Conservation (phyloP, 768 basidiomycete species). For the Hygrocybe coccinea region DNA sequence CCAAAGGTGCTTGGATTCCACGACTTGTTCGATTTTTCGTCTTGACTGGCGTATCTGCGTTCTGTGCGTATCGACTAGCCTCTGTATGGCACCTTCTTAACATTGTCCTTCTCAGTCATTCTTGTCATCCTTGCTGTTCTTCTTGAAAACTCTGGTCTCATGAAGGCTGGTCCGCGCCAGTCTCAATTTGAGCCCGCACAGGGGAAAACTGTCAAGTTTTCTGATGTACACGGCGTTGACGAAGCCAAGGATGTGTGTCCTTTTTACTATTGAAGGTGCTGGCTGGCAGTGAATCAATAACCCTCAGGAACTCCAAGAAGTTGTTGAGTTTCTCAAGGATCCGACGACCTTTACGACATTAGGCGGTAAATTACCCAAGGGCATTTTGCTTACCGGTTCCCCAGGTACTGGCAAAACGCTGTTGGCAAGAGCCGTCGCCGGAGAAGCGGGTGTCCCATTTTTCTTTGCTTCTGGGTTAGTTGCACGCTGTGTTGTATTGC, state of each 20-base stretch:
- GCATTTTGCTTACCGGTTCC: slow-evolving; percentile 85
- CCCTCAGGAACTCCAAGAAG: slow-evolving; percentile 80
- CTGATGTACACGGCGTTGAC: slow-evolving; percentile 95
- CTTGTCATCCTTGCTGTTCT: slow-evolving; percentile 83
- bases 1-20: slow-evolving; percentile 63
- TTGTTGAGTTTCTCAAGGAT: slow-evolving; percentile 93
- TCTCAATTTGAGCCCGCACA: slow-evolving; percentile 78
- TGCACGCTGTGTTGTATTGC: not conserved
- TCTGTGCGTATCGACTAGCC: slow-evolving; percentile 49
- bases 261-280: not conserved
- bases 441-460: slow-evolving; percentile 97
- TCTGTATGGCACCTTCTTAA: not conserved
- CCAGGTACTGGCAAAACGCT: slow-evolving; percentile 98
- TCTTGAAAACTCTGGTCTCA: slow-evolving; percentile 88
- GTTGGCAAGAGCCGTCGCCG: slow-evolving; percentile 94
- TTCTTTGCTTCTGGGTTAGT: slow-evolving; percentile 88
- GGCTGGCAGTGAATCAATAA: slow-evolving; percentile 8
- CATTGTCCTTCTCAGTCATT: slow-evolving; percentile 46
- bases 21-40: slow-evolving; percentile 60
- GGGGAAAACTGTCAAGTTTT: slow-evolving; percentile 82
- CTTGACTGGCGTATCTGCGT: slow-evolving; percentile 50
- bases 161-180: slow-evolving; percentile 81
- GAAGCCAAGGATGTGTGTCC: slow-evolving; percentile 85
- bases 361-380: slow-evolving; percentile 92
- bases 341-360: slow-evolving; percentile 85